Evolutionary conservation across 2,329 filamentous ascomycete species (phyloP).

Genomic region (Ophiostoma sp.): DNA sequence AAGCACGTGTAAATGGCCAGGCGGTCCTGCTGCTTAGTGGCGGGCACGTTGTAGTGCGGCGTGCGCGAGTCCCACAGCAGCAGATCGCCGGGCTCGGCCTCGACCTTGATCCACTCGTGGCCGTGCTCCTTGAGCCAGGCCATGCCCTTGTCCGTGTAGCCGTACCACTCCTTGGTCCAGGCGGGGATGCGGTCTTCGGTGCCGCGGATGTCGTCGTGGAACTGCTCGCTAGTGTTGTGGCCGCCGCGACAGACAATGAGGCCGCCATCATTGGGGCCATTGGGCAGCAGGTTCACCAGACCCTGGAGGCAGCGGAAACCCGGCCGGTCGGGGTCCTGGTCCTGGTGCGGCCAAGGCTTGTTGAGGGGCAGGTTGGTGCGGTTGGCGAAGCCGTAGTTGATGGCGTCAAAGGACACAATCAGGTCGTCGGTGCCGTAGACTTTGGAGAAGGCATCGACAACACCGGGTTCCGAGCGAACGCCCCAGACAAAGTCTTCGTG

Average conservation of each 20-base stretch:
- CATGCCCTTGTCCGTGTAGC: conserved; percentile 41
- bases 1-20: conserved; percentile 44
- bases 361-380: conserved; percentile 40
- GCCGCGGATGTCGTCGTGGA: conserved; percentile 39
- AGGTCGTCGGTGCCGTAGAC: conserved; percentile 48
- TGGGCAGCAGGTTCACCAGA: conserved; percentile 46
- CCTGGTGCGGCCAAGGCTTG: conserved; percentile 49
- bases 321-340: conserved; percentile 45
- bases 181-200: conserved; percentile 39
- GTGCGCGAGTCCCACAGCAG: conserved; percentile 45
- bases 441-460: conserved; percentile 48
- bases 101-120: conserved; percentile 32
- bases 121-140: conserved; percentile 41
- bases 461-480: conserved; percentile 49
- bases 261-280: conserved; percentile 34
- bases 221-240: conserved; percentile 37
- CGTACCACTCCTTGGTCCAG: conserved; percentile 41
- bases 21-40: conserved; percentile 36
- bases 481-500: conserved; percentile 53
- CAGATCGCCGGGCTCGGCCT: conserved; percentile 46
- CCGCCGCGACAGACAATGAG: conserved; percentile 42
- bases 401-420: conserved; percentile 51
- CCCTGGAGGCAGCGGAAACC: conserved; percentile 53
- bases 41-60: conserved; percentile 45
- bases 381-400: conserved; percentile 48